These are phyloP conservation scores for Aspergillus baeticus DNA, from an alignment of 495 filamentous ascomycete species.

Conservation along the genomic window DNA sequence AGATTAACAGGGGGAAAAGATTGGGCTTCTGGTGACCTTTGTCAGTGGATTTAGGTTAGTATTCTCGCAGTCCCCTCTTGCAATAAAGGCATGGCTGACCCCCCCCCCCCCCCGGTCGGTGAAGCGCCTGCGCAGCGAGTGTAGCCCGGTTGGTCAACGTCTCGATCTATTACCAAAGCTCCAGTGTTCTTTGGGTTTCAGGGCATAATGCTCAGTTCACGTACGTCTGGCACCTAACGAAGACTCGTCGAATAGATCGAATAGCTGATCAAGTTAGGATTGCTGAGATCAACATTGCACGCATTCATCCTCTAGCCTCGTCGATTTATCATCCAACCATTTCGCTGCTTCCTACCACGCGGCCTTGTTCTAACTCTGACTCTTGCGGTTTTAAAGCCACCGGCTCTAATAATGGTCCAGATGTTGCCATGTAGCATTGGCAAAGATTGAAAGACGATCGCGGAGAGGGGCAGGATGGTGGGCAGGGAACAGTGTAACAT, in stretches of 20 bases:
- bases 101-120: background rate
- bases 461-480: background rate
- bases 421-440: background rate
- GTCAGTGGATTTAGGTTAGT: slow-evolving; percentile 6
- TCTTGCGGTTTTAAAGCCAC: too few relatives aligned
- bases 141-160: slow-evolving; percentile 2
- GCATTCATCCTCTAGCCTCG: background rate
- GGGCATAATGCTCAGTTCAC: slow-evolving; percentile 10
- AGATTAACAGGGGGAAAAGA: background rate
- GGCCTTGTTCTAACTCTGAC: background rate
- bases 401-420: background rate
- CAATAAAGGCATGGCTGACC: background rate
- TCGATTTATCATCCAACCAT: background rate
- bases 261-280: background rate
- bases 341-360: slow-evolving; percentile 2
- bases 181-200: background rate
- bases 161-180: background rate
- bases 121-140: slow-evolving; percentile 5
- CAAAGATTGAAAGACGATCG: background rate
- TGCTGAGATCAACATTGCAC: slow-evolving; percentile 8
- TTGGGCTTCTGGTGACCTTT: slow-evolving; percentile 2
- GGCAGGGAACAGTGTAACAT: too few relatives aligned
- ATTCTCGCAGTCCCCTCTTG: background rate
- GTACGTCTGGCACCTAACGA: too few relatives aligned
- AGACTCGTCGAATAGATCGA: too few relatives aligned